Base-by-base conservation (phyloP, 768 basidiomycete species). In the Tylopilus felleus region DNA sequence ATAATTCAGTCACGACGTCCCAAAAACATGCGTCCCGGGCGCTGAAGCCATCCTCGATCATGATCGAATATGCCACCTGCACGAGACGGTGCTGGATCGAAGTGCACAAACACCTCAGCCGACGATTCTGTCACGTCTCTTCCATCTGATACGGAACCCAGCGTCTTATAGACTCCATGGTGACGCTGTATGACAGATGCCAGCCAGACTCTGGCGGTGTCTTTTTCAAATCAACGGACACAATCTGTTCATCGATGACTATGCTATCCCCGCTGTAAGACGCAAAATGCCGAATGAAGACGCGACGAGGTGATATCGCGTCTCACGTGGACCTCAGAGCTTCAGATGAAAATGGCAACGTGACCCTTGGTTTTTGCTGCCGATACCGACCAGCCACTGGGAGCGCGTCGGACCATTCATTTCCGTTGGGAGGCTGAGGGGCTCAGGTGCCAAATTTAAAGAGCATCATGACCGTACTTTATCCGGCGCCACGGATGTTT, bases 321-420 rank as follows among this genome's bases (percentile, higher is more conserved):
- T 21, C 39, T 35, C 46, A 27, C 29, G 21, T 45, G 41, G 25
- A 19, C 14, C 22, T n/a, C 22, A 29, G 16, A 21, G 33, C 33
- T 14, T 38, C 25, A 36, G 47, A 48, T 42, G 52, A 48, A 53
- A 42, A 28, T 23, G n/a, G 23, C 41, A 27, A 4, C 3, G 21
- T 25, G 42, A 49, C 44, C 31, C 31, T 36, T n/a, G 51, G 36
- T 22, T 7, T n/a, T 14, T 50, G 50, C 44, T 47, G 45, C 48
- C 50, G 43, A 35, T 43, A 22, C 9, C 41, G 31, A 14, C 40
- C 31, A n/a, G 41, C 27, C 8, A 39, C n/a, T n/a, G n/a, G n/a
- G n/a, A n/a, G 46, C 16, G 40, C 10, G 35, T n/a, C 48, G 53
- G 42, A 51, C 25, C 5, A 17, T 57, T 67, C 55, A 61, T 62